Evolutionary conservation across 108 stramenopile genomes (phyloP).

Genomic region (Pseudonitzschia multiseries): DNA sequence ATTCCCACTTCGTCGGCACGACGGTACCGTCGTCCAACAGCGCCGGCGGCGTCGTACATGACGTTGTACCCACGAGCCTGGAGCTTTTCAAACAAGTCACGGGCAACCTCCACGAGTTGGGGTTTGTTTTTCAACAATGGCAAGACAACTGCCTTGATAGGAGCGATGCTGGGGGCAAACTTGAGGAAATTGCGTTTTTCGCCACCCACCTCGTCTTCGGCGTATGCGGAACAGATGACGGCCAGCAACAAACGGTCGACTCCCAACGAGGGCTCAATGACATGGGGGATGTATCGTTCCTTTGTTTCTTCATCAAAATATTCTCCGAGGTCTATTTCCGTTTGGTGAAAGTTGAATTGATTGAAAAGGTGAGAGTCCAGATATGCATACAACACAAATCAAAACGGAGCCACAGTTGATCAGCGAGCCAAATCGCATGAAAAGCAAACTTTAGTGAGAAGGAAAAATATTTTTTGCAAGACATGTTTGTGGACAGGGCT

Average conservation of each 20-base stretch:
- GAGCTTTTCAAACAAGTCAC: constrained; percentile 73
- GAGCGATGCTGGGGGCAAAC: constrained; percentile 91
- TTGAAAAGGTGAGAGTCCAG: not conserved
- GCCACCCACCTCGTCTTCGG: constrained; percentile 89
- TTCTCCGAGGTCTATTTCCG: constrained; percentile 66
- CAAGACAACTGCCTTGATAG: constrained; percentile 93
- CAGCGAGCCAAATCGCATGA: not conserved
- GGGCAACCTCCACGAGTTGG: constrained; percentile 72
- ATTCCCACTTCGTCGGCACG: constrained; percentile 94
- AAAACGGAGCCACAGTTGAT: too few species aligned
- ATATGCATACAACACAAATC: not conserved
- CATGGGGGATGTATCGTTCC: constrained; percentile 93
- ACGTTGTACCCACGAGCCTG: constrained; percentile 74
- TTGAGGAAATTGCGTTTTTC: constrained; percentile 90
- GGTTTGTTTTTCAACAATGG: constrained; percentile 96
- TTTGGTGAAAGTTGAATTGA: not conserved
- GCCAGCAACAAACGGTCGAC: constrained; percentile 93
- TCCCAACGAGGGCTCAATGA: constrained; percentile 96
- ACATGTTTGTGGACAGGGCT: not conserved
- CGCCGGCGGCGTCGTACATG: constrained; percentile 85
- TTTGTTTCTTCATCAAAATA: constrained; percentile 92
- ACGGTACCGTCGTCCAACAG: constrained; percentile 93
- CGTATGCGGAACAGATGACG: constrained; percentile 90
- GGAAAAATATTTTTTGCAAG: constrained; percentile 1
- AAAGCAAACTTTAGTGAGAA: not conserved